These are phyloP conservation scores for Phytophthora niederhauseri DNA, from an alignment of 352 stramenopile genomes.

Conservation along the genomic window DNA sequence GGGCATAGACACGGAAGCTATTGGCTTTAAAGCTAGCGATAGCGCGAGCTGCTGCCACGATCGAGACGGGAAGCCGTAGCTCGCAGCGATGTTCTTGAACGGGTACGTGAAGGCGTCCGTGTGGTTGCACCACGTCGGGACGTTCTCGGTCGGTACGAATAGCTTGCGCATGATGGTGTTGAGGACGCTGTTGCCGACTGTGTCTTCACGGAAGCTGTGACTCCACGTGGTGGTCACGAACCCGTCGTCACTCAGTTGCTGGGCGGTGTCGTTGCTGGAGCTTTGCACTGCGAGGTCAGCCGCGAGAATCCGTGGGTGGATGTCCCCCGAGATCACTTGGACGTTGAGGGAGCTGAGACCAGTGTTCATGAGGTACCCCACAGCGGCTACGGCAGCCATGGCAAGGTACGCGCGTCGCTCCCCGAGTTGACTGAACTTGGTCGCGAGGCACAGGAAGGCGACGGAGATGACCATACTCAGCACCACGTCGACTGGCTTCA, in stretches of 20 bases:
- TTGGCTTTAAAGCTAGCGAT: background rate
- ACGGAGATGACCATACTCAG: conserved; percentile 22
- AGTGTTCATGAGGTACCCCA: conserved; percentile 25
- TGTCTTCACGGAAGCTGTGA: conserved; percentile 1
- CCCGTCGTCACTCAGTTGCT: background rate
- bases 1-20: background rate
- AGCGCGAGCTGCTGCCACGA: conserved; percentile 3
- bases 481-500: conserved; percentile 21
- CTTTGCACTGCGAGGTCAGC: conserved; percentile 13
- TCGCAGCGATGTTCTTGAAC: conserved; percentile 7
- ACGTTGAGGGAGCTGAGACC: conserved; percentile 24
- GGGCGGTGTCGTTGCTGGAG: background rate
- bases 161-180: conserved; percentile 8
- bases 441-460: conserved; percentile 13
- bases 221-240: conserved; percentile 3
- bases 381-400: conserved; percentile 8
- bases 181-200: background rate
- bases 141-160: conserved; percentile 1
- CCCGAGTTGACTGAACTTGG: conserved; percentile 7
- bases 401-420: conserved; percentile 9
- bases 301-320: conserved; percentile 2
- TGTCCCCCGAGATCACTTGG: conserved; percentile 14
- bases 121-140: conserved; percentile 4
- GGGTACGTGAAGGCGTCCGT: background rate
- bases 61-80: conserved; percentile 5